Conservation (phyloP, 1,284 basidiomycete genomes). For the Microstroma glucosiphilum region DNA sequence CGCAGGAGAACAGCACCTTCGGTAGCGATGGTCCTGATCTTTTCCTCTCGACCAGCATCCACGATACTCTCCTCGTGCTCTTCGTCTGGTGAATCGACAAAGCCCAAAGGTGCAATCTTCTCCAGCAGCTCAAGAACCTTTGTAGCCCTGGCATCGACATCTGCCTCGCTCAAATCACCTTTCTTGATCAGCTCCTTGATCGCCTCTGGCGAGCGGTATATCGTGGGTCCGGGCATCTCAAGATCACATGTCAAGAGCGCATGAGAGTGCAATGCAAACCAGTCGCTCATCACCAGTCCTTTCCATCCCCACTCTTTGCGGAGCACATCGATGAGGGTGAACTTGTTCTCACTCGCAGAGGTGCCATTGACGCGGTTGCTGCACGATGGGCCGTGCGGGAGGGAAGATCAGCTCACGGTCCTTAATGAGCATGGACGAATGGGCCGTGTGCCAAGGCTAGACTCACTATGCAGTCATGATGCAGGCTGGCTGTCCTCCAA, state of each 20-base stretch:
- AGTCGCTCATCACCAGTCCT: constrained; percentile 59
- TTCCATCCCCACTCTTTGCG: constrained; percentile 70
- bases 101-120: constrained; percentile 44
- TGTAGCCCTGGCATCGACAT: constrained; percentile 45
- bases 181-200: constrained; percentile 7
- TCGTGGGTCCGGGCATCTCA: constrained; percentile 17
- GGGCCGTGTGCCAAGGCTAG: background rate
- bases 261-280: constrained; percentile 15
- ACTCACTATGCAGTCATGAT: constrained; percentile 17
- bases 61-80: constrained; percentile 13
- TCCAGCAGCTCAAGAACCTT: constrained; percentile 41
- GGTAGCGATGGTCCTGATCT: constrained; percentile 22
- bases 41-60: constrained; percentile 12
- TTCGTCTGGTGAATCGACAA: background rate
- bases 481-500: constrained; percentile 11
- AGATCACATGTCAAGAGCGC: constrained; percentile 5
- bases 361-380: constrained; percentile 61
- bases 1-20: constrained; percentile 61
- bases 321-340: constrained; percentile 61
- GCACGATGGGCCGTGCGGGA: constrained; percentile 45
- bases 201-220: background rate
- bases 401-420: constrained; percentile 24
- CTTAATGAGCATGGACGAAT: background rate
- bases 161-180: constrained; percentile 5
- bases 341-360: constrained; percentile 63